Conservation (phyloP, 2,329 filamentous ascomycete species). For the Colletotrichum sp. region DNA sequence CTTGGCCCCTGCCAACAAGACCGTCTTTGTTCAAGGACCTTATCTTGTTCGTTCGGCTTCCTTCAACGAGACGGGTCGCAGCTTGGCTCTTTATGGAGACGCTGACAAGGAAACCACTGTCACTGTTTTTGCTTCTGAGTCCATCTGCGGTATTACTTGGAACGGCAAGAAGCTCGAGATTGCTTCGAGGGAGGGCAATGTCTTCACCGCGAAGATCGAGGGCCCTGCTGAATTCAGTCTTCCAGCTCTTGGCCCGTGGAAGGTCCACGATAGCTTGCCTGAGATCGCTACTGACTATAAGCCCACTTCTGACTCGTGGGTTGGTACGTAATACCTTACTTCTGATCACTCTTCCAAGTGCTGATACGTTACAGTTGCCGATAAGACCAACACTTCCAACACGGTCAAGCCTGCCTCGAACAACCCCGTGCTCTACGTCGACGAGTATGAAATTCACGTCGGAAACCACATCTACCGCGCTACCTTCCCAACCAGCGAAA, state of each 20-base stretch:
- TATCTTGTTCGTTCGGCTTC: conserved; percentile 55
- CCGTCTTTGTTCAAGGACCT: conserved; percentile 56
- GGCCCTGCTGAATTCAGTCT: conserved; percentile 36
- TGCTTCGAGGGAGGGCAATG: conserved; percentile 28
- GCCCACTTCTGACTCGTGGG: conserved; percentile 47
- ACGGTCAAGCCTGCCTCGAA: conserved; percentile 50
- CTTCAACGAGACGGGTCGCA: conserved; percentile 35
- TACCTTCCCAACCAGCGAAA: conserved; percentile 47
- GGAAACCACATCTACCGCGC: conserved; percentile 61
- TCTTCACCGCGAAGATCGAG: conserved; percentile 31
- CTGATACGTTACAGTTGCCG: conserved; percentile 37
- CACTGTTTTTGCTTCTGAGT: conserved; percentile 52
- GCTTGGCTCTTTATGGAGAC: conserved; percentile 50
- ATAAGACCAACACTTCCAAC: conserved; percentile 55
- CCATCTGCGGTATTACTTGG: conserved; percentile 51
- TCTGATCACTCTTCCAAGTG: neutral
- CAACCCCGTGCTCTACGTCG: conserved; percentile 61
- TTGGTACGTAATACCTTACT: conserved; percentile 29
- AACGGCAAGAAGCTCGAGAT: conserved; percentile 49
- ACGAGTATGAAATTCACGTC: conserved; percentile 60
- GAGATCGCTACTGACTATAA: conserved; percentile 50
- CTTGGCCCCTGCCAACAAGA: conserved; percentile 46
- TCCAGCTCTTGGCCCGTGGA: conserved; percentile 50
- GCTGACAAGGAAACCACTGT: conserved; percentile 44
- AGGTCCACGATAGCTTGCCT: conserved; percentile 51